A percentile compares a stretch with the other conserved stretches of the same genome.
Conservation (phyloP, 1,284 basidiomycete genomes). For the Trichosporon faecale region DNA sequence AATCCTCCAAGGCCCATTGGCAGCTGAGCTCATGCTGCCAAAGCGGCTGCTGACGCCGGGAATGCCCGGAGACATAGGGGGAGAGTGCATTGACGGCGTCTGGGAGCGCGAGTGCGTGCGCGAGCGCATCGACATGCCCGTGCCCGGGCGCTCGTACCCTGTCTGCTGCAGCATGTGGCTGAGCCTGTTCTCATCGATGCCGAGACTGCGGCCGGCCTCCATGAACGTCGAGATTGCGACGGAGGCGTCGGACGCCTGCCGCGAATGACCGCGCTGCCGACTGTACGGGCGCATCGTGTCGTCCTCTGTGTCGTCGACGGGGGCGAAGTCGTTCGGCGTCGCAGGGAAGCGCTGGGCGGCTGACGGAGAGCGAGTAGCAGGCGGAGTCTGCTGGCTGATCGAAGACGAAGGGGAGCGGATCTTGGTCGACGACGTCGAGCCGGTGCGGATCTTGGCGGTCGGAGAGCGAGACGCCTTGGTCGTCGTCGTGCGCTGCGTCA, state of each 20-base stretch:
- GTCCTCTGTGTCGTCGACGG: background rate
- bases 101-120: conserved; percentile 12
- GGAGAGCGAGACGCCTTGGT: background rate
- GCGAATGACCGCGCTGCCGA: conserved; percentile 13
- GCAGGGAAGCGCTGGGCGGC: background rate
- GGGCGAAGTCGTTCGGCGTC: background rate
- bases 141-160: conserved; percentile 19
- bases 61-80: background rate
- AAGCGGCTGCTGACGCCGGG: background rate
- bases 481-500: background rate
- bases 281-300: conserved; percentile 5
- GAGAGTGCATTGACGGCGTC: conserved; percentile 9
- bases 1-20: conserved; percentile 6
- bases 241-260: conserved; percentile 30
- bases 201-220: conserved; percentile 41
- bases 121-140: conserved; percentile 14
- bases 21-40: conserved; percentile 14
- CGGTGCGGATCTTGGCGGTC: background rate
- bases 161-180: conserved; percentile 38
- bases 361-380: background rate
- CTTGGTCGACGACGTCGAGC: background rate
- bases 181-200: conserved; percentile 38
- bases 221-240: conserved; percentile 35
- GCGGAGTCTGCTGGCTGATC: conserved; percentile 3
- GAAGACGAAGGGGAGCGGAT: background rate